phyloP scores from a whole-genome alignment of 257 asterid genomes.

The Primulina tabacum region DNA sequence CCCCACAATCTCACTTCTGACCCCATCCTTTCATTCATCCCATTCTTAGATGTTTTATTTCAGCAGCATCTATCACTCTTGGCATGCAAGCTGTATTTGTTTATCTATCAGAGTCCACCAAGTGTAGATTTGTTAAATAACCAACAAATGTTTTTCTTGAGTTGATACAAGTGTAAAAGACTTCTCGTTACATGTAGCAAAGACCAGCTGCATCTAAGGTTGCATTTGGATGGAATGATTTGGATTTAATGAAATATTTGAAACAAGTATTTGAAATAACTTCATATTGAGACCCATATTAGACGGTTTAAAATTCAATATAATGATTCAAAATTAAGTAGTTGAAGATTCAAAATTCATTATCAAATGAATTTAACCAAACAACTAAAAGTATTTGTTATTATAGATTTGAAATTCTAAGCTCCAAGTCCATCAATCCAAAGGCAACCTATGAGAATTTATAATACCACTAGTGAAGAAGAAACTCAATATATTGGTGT shows the following conservation, averaged over 20 bases:
- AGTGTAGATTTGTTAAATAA: background rate
- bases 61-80: conserved; percentile 10
- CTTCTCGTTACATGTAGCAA: conserved; percentile 5
- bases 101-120: background rate
- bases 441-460: background rate
- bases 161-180: background rate
- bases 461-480: background rate
- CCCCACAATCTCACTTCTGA: background rate
- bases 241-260: too few species aligned
- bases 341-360: too few species aligned
- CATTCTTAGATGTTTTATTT: conserved; percentile 1
- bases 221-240: too few species aligned
- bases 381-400: too few species aligned
- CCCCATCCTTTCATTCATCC: background rate
- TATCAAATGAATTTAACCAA: too few species aligned
- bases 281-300: too few species aligned
- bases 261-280: too few species aligned
- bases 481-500: too few species aligned
- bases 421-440: background rate
- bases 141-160: background rate
- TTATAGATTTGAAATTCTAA: too few species aligned
- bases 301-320: too few species aligned
- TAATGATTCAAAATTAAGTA: too few species aligned
- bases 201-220: background rate
- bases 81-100: conserved; percentile 11